Evolutionary conservation across 192 early-diverging fungal genomes (phyloP), one percentile per base, ranked within the genome.

Genomic region (Cetraspora pellucida): DNA sequence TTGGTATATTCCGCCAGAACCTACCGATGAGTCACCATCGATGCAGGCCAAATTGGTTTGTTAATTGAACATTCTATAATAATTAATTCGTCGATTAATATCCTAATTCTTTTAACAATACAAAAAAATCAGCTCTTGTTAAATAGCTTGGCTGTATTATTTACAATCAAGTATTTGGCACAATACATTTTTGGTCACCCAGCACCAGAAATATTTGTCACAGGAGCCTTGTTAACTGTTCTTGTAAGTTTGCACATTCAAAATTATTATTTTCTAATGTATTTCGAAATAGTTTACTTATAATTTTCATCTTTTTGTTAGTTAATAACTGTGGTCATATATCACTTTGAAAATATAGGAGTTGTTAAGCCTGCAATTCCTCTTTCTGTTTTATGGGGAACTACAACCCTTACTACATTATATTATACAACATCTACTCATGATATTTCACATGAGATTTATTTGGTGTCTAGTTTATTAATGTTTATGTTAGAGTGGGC

Each of bases 391-490:
- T 16, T 76, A 25, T 76, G 74, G 74, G 74, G 74, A 21, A 23
- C 37, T 8, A 54, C 74, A 28, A 76, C 74, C 17, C 30, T 76
- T 37, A 66, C 64, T 17, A 76, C 74, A 8, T 76, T 76, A 23
- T 64, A 66, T 76, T 76, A 76, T 55, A 66, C 63, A 11, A 66
- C 64, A 6, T 66, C 60, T 46, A 43, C 63, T 17, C 74, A 76
- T 65, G 74, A 76, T 61, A 46, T 76, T 37, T 54, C 74, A 1
- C 74, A 76, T 31, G 74, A 76, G 23, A 76, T 76, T n/a, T 76
- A 76, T 55, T 31, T 76, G 8, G 28, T 76, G 7, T 44, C 74
- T 30, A 76, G 74, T 55, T 30, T 76, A 25, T 54, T 76, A 66
- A 66, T 76, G 74, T 76, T 76, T 55, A 54, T 76, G 31, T 43